Evolutionary conservation across 129 eudicot species (phyloP), one percentile per base, ranked within the genome.

Genomic region (Helianthus tuberosus): DNA sequence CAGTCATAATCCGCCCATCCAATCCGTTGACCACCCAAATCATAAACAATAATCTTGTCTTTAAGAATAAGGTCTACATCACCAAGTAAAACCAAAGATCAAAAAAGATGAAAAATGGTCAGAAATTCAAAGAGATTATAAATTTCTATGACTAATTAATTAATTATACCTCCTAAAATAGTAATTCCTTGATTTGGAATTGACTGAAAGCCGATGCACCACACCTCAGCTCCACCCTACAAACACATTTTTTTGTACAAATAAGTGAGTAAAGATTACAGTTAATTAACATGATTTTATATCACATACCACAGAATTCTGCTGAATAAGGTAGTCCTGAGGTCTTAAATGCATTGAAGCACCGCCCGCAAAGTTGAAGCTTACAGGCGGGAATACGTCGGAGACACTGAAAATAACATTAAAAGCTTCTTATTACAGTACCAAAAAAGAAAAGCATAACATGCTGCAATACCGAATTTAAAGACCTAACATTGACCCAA

Each of bases 1-100:
- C 98, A 93, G 77, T 93, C 96, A 54, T 93, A 93, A 62, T 86
- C 80, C 8, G 78, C 84, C 98, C 98, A 93, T 81, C 98, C 98
- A 64, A 93, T 81, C 64, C 97, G 77, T 68, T 90, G 97, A 77
- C 86, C 86, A 86, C 85, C 98, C 77, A 93, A 71, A 84, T 93
- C 97, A 71, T 93, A 90, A 53, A 88, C 96, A 67, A 93, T 80
- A 75, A 86, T 75, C 80, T 90, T 93, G 85, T 93, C 96, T 76
- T 93, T 88, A 71, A 90, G 85, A 63, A 93, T 93, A 76, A 93
- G 96, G 69, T 93, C 98, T 90, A 89, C 79, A 69, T 68, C 68
- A 71, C 38, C 43, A 29, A 78, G 8, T 50, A n/a, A 29, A 62
- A 82, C 69, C 43, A 57, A 65, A 11, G 11, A 70, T 11, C 27